Percentiles rank a stretch among this genome's conserved stretches.
Evolutionary conservation across 2,329 filamentous ascomycete species (phyloP).

Genomic region (Bimuria novae-zelandiae): DNA sequence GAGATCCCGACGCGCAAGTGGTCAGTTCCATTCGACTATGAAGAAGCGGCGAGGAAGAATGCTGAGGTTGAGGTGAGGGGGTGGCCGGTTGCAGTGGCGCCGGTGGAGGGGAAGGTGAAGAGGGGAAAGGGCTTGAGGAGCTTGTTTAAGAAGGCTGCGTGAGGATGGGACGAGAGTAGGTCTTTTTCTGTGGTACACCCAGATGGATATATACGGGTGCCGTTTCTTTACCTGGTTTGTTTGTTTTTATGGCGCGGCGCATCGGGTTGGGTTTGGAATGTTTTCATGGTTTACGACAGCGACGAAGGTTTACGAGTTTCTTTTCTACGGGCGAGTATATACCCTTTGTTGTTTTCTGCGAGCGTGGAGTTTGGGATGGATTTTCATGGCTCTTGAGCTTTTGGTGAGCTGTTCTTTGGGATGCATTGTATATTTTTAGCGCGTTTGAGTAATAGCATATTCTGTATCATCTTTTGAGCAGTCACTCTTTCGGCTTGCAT

Average conservation of each 20-base stretch:
- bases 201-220: neutral
- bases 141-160: constrained; percentile 24
- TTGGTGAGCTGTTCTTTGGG: neutral
- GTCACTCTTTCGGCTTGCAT: too few species aligned
- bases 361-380: constrained; percentile 7
- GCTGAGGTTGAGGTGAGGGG: constrained; percentile 37
- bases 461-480: too few species aligned
- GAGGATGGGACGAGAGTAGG: too few species aligned
- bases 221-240: neutral
- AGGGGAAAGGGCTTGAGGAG: constrained; percentile 28
- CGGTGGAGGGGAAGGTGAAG: constrained; percentile 14
- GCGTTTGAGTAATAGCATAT: too few species aligned
- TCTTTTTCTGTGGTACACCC: neutral
- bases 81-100: constrained; percentile 10
- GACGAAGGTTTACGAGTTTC: constrained; percentile 5
- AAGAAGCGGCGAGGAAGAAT: constrained; percentile 49
- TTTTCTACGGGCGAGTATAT: constrained; percentile 5
- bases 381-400: neutral
- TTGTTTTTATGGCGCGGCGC: neutral
- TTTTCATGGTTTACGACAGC: neutral
- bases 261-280: neutral
- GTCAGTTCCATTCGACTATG: constrained; percentile 50
- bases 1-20: constrained; percentile 54
- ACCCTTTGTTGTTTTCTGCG: constrained; percentile 5
- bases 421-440: neutral